These are phyloP conservation scores for Tetrahymena thermophila DNA, from an alignment of 73 alveolate species.

Conservation along the genomic window DNA sequence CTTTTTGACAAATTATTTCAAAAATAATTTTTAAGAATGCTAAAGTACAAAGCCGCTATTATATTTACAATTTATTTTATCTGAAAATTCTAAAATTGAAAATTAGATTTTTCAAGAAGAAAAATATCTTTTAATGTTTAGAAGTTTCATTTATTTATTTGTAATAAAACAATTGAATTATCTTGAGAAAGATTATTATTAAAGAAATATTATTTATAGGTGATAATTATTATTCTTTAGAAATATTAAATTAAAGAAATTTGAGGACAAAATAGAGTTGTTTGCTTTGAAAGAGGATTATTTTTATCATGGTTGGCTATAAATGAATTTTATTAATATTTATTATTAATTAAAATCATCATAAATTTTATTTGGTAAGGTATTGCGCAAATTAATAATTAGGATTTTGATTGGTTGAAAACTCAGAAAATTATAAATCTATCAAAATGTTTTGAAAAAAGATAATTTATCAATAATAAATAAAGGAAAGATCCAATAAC, in stretches of 20 bases:
- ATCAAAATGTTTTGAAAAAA: not conserved
- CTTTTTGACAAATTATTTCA: too few species aligned
- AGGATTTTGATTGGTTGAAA: not conserved
- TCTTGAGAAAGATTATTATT: not conserved
- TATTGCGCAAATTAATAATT: not conserved
- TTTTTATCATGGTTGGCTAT: not conserved
- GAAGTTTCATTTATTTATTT: too few species aligned
- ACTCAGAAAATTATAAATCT: not conserved
- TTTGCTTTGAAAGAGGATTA: not conserved
- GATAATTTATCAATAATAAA: too few species aligned
- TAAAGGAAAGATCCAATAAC: not conserved
- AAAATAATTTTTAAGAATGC: too few species aligned
- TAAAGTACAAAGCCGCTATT: too few species aligned
- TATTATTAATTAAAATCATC: not conserved
- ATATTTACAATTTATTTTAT: too few species aligned
- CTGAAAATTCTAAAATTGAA: too few species aligned
- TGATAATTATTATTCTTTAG: not conserved
- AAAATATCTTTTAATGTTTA: too few species aligned
- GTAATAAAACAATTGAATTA: too few species aligned
- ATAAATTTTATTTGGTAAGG: not conserved
- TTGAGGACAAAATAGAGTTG: not conserved
- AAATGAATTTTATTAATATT: not conserved
- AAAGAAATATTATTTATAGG: not conserved
- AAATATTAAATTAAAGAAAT: too few species aligned
- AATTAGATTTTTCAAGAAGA: too few species aligned